Conservation (phyloP, 306 rosid species). For the Inga laurina region DNA sequence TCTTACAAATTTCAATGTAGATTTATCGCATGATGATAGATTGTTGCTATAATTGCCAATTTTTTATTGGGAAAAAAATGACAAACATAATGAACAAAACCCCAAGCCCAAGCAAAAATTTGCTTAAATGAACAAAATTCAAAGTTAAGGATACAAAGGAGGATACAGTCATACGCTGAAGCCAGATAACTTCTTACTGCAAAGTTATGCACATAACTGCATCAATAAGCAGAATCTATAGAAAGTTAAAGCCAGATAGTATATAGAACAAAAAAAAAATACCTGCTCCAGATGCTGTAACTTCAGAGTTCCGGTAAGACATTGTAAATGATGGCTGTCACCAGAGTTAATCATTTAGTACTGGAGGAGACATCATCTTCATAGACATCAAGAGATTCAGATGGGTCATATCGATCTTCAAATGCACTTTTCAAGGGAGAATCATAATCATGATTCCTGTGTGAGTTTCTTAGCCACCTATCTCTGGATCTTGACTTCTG, state of each 20-base stretch:
- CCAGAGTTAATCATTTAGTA: conserved; percentile 33
- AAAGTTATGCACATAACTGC: conserved; percentile 52
- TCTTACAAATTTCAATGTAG: background rate
- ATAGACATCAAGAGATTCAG: conserved; percentile 41
- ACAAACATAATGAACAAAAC: background rate
- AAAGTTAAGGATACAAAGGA: conserved; percentile 82
- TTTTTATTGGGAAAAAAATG: conserved; percentile 13
- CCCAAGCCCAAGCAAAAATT: conserved; percentile 16
- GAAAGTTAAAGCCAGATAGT: conserved; percentile 30
- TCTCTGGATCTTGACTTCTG: conserved; percentile 44
- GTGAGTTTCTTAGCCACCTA: conserved; percentile 37
- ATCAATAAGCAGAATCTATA: conserved; percentile 48
- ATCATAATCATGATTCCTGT: conserved; percentile 42
- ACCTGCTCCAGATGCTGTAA: conserved; percentile 38
- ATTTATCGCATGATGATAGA: background rate
- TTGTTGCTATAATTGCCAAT: conserved; percentile 18
- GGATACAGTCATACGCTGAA: conserved; percentile 82
- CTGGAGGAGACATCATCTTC: conserved; percentile 47
- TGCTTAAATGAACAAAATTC: conserved; percentile 23
- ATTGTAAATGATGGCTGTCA: conserved; percentile 19
- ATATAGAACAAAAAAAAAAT: conserved; percentile 27
- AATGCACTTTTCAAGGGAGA: conserved; percentile 40
- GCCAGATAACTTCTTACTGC: conserved; percentile 74
- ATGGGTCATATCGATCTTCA: conserved; percentile 76
- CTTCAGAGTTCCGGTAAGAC: conserved; percentile 20